A percentile compares a stretch with the other conserved stretches of the same genome.
Evolutionary conservation across 768 basidiomycete genomes (phyloP).

Genomic region (Boletus barrowsii): DNA sequence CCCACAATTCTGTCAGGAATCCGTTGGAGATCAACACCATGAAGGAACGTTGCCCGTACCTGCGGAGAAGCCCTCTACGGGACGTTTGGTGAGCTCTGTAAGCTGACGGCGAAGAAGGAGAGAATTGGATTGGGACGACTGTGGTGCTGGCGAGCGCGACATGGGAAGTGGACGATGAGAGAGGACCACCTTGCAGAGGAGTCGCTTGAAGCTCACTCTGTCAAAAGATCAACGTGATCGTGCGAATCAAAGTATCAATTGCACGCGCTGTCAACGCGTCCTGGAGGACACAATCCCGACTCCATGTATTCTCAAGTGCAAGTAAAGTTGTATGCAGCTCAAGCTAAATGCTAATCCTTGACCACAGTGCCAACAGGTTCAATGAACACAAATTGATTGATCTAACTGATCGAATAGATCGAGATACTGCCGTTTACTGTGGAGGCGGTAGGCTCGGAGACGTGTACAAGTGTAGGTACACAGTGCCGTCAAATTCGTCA

Average conservation of each 20-base stretch:
- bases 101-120: constrained; percentile 79
- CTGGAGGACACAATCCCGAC: too few species aligned
- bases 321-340: background rate
- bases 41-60: constrained; percentile 44
- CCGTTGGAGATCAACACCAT: constrained; percentile 32
- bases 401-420: background rate
- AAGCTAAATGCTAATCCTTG: background rate
- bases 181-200: background rate
- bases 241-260: background rate
- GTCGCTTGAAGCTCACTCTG: background rate
- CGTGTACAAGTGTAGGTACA: background rate
- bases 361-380: background rate
- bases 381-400: background rate
- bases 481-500: background rate
- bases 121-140: constrained; percentile 34
- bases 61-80: constrained; percentile 96
- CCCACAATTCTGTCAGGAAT: constrained; percentile 32
- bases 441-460: background rate
- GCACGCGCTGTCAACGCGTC: too few species aligned
- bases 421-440: background rate
- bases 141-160: constrained; percentile 31
- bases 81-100: constrained; percentile 83
- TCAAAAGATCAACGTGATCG: constrained; percentile 2
- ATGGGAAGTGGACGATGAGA: constrained; percentile 11
- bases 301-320: background rate